phyloP scores from a whole-genome alignment of 495 filamentous ascomycete species.

The Parathielavia appendiculata region DNA sequence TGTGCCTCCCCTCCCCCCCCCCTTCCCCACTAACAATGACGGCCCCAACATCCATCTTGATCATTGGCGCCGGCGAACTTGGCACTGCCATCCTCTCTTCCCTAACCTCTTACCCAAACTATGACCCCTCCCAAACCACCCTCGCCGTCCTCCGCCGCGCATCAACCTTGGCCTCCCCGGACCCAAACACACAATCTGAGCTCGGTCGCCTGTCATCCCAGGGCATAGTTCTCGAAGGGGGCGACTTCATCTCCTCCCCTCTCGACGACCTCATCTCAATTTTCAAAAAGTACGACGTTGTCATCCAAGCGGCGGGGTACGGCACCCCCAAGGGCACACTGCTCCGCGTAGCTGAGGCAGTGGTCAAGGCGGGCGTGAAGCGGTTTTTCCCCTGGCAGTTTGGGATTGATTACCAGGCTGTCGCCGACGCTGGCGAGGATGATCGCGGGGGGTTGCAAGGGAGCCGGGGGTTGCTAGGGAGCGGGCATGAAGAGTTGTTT shows the following conservation, averaged over 20 bases:
- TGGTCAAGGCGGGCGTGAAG: slow-evolving; percentile 40
- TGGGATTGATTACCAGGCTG: slow-evolving; percentile 58
- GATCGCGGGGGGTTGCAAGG: not conserved
- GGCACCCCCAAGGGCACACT: slow-evolving; percentile 47
- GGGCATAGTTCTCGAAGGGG: slow-evolving; percentile 38
- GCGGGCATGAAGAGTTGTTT: slow-evolving; percentile 51
- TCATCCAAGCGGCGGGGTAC: slow-evolving; percentile 55
- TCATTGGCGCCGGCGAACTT: slow-evolving; percentile 59
- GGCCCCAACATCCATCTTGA: slow-evolving; percentile 40
- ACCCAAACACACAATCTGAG: slow-evolving; percentile 28
- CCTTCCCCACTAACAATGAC: not conserved
- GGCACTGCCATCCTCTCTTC: slow-evolving; percentile 49
- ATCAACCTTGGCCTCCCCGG: slow-evolving; percentile 34
- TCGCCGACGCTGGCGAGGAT: slow-evolving; percentile 32
- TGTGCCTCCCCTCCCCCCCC: no score
- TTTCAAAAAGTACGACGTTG: slow-evolving; percentile 45
- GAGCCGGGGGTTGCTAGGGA: slow-evolving; percentile 27
- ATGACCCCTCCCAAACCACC: slow-evolving; percentile 7
- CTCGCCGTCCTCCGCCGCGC: slow-evolving; percentile 51
- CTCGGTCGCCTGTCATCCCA: slow-evolving; percentile 27
- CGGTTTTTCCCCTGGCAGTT: slow-evolving; percentile 63
- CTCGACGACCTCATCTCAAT: slow-evolving; percentile 36
- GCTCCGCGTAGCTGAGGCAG: slow-evolving; percentile 47
- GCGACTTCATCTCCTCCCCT: slow-evolving; percentile 44
- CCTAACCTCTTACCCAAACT: slow-evolving; percentile 39